Conservation (phyloP, 305 asterid species). For the Fraxinus baroniana region DNA sequence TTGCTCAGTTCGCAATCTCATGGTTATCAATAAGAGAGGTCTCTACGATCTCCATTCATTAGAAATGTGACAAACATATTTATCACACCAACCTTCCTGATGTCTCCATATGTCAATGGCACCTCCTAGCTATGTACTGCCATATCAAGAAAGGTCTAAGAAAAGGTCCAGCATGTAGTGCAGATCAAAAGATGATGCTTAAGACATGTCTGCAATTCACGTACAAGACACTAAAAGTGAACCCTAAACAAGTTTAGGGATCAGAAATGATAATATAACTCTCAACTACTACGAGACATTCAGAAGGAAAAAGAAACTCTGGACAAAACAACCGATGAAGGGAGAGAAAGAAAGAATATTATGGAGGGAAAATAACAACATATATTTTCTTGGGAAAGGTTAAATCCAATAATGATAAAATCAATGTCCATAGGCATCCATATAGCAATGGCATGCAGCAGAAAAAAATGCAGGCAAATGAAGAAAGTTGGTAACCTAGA, state of each 20-base stretch:
- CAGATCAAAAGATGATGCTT: constrained; percentile 52
- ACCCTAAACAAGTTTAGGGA: constrained; percentile 56
- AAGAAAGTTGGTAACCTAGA: background rate
- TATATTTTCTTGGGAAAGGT: background rate
- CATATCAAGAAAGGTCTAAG: constrained; percentile 55
- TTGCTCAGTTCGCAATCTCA: constrained; percentile 1
- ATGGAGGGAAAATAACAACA: background rate
- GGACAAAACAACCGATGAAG: background rate
- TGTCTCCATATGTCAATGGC: constrained; percentile 48
- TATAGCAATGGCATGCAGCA: background rate
- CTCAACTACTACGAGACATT: constrained; percentile 23
- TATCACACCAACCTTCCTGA: constrained; percentile 62
- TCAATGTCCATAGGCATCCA: background rate
- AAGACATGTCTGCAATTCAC: constrained; percentile 54
- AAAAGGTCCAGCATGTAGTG: constrained; percentile 55
- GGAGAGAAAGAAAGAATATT: background rate
- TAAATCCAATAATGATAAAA: constrained; percentile 3
- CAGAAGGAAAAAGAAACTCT: constrained; percentile 4
- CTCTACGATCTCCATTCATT: constrained; percentile 25
- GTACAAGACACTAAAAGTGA: constrained; percentile 53
- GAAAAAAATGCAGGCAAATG: background rate
- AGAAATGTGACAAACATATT: constrained; percentile 38
- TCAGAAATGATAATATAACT: constrained; percentile 30
- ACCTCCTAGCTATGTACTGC: constrained; percentile 48
- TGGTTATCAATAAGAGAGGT: constrained; percentile 18